Evolutionary conservation across 148 eudicot species (phyloP), one percentile per base, ranked within the genome.

Genomic region (Talinum fruticosum): DNA sequence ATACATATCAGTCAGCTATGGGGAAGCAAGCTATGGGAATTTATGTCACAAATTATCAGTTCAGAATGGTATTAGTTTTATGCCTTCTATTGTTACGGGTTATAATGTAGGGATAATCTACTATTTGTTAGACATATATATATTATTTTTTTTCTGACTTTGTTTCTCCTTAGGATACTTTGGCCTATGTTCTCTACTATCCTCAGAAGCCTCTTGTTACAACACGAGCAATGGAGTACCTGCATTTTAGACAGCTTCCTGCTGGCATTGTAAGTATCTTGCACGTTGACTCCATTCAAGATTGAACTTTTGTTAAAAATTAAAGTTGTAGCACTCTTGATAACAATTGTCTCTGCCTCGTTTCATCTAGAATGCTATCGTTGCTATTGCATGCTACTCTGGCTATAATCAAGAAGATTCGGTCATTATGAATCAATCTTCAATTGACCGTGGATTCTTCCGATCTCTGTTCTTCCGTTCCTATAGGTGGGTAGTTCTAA

Each of bases 21-120:
- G 99, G 99, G 66, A 96, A 96, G 85, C 99, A 96, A 84, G 99
- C 99, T 28, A 96, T 96, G 99, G 99, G 99, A 5, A 96, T 96
- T 23, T 96, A 96, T 77, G 97, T 96, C 84, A 96, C 99, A 62
- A 96, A 96, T 85, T 96, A 91, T 82, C 99, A 96, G 82, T 93
- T 96, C 73, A 87, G 99, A 71, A 96, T 96, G 99, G 99, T 96
- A 90, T 70, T 72, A 18, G 33, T 23, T 70, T 23, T 62, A 26
- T 61, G 19, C 35, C 62, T 69, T 26, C 33, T 54, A 30, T 24
- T 18, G 26, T 38, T 80, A 51, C 54, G 8, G 10, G 35, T 36
- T 28, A 51, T 61, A 26, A 71, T 71, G 45, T 41, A 14, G n/a
- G 38, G 28, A 10, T 18, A 21, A 45, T 65, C 37, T 66, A 18